phyloP scores from a whole-genome alignment of 495 filamentous ascomycete species.

The Lentithecium fluviatile region DNA sequence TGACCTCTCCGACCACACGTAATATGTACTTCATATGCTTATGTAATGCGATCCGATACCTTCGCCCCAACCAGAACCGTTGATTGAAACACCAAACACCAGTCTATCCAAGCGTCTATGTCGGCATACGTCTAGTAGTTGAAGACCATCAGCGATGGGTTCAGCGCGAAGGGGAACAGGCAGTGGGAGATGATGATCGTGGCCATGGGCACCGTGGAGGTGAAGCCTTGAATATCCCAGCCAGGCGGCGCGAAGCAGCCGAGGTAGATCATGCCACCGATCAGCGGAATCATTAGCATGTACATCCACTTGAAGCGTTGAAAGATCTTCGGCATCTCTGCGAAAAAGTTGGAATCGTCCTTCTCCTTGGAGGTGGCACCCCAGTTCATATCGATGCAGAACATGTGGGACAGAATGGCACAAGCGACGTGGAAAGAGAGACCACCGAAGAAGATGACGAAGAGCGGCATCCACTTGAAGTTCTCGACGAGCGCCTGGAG shows the following conservation, averaged over 20 bases:
- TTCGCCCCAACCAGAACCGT: not conserved
- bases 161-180: not conserved
- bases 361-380: conserved; percentile 54
- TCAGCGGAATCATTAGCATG: conserved; percentile 2
- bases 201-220: not conserved
- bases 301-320: conserved; percentile 64
- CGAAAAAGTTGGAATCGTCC: conserved; percentile 75
- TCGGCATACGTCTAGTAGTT: not conserved
- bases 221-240: conserved; percentile 7
- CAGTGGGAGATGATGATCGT: not conserved
- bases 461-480: conserved; percentile 48
- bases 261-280: conserved; percentile 7
- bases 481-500: conserved; percentile 40
- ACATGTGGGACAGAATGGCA: conserved; percentile 53
- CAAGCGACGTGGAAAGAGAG: conserved; percentile 50
- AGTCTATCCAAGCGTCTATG: not conserved
- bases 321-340: conserved; percentile 73
- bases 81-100: not conserved
- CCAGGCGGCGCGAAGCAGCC: conserved; percentile 7
- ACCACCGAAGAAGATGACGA: conserved; percentile 53
- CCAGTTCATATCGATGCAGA: conserved; percentile 52
- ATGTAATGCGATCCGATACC: too few species aligned
- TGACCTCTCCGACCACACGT: not conserved
- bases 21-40: not conserved
- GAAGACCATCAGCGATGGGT: not conserved